phyloP scores from a whole-genome alignment of 257 asterid genomes.

The Plectranthus barbatus region DNA sequence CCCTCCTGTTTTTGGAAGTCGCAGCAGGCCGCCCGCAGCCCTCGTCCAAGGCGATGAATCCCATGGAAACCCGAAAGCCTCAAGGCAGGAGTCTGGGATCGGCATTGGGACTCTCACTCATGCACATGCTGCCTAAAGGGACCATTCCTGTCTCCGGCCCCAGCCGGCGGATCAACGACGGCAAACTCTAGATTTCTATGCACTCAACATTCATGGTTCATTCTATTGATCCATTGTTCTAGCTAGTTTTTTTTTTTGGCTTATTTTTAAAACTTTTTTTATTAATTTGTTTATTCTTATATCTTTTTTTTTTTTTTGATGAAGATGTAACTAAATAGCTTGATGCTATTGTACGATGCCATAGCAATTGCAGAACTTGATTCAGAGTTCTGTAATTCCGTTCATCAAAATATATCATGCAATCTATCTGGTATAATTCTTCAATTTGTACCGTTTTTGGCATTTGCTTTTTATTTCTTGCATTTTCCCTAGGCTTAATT shows the following conservation, averaged over 20 bases:
- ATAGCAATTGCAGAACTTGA: neutral
- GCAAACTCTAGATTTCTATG: conserved; percentile 10
- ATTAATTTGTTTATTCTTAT: conserved; percentile 7
- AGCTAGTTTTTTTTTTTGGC: neutral
- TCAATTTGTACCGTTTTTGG: too few relatives aligned
- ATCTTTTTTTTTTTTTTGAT: too few relatives aligned
- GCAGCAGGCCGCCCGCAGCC: conserved; percentile 4
- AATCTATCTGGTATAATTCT: neutral
- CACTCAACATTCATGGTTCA: neutral
- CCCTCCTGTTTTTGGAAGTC: neutral
- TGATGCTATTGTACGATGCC: neutral
- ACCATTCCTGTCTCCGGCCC: conserved; percentile 31
- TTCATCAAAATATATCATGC: neutral
- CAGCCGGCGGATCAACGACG: conserved; percentile 23
- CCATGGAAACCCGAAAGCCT: neutral
- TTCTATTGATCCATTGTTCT: neutral
- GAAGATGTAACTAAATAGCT: neutral
- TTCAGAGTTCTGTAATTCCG: neutral
- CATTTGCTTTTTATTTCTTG: too few relatives aligned
- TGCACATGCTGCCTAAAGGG: conserved; percentile 37
- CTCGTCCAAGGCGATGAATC: too few relatives aligned
- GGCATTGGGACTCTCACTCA: conserved; percentile 4
- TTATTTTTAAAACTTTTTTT: neutral
- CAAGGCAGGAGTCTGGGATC: neutral
- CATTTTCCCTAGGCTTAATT: too few relatives aligned